Evolutionary conservation across 805 yeast species (phyloP).

Genomic region (Tetrapisispora namnaoensis): DNA sequence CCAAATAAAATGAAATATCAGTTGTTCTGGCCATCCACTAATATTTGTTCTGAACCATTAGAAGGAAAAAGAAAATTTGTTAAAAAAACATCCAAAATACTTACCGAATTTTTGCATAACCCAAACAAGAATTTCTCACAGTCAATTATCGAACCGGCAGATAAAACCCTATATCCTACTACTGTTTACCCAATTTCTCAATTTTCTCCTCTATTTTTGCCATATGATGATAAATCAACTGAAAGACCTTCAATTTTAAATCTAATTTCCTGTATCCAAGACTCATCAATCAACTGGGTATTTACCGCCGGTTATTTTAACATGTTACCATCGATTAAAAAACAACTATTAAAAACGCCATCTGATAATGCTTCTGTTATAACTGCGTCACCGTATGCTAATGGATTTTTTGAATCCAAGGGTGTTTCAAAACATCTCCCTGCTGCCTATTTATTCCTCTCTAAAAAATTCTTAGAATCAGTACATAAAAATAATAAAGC

Average conservation of each 20-base stretch:
- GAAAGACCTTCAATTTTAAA: slow-evolving; percentile 66
- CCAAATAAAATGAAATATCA: slow-evolving; percentile 40
- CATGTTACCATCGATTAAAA: slow-evolving; percentile 65
- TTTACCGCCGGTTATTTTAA: slow-evolving; percentile 97
- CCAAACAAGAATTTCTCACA: not conserved
- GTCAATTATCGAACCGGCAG: slow-evolving; percentile 1
- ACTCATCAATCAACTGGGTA: slow-evolving; percentile 57
- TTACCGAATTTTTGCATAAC: slow-evolving; percentile 48
- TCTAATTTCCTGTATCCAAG: slow-evolving; percentile 44
- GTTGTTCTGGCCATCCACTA: slow-evolving; percentile 65
- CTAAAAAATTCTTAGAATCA: slow-evolving; percentile 54
- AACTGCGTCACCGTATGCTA: slow-evolving; percentile 89
- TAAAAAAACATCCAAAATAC: slow-evolving; percentile 42
- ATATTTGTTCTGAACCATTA: slow-evolving; percentile 59
- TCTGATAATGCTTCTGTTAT: slow-evolving; percentile 46
- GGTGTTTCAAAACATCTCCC: slow-evolving; percentile 81
- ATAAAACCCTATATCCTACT: slow-evolving; percentile 37
- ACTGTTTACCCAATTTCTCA: slow-evolving; percentile 86
- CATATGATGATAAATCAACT: slow-evolving; percentile 52
- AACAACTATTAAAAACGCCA: slow-evolving; percentile 43
- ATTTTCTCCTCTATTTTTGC: slow-evolving; percentile 67
- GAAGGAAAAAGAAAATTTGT: slow-evolving; percentile 42
- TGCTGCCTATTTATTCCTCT: slow-evolving; percentile 71
- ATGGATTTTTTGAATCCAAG: slow-evolving; percentile 77
- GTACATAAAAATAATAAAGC: slow-evolving; percentile 36